Base-by-base conservation (phyloP, 371 early-diverging fungal species). In the Choanephora cucurbitarum region DNA sequence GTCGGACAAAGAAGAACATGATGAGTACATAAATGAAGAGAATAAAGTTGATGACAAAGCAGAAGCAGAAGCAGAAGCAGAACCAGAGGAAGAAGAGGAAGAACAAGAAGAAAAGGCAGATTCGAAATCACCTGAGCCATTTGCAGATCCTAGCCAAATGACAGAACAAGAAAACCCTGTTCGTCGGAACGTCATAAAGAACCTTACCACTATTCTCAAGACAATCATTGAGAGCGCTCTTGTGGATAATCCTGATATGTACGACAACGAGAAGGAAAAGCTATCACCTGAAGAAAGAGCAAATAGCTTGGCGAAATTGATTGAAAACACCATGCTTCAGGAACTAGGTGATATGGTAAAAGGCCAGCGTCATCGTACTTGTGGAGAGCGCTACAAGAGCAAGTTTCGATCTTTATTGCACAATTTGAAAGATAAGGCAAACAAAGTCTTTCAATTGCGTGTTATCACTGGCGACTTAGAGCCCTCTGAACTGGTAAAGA, bases 371-470 rank as follows among this genome's bases (percentile, higher is more conserved):
- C 55, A 50, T 14, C 60, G 46, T 14, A 54, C 55, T 3, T 70
- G 76, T 61, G 84, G 81, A 2, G 77, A 77, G 44, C 72, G 77
- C 47, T 93, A 93, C 75, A 91, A 90, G 74, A 71, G 75, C 60
- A 90, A 89, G 69, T 88, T 85, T 62, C 70, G 93, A 40, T 84
- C 85, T 0, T 61, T 93, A 22, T 67, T 85, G 45, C 86, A 86
- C 70, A 91, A 90, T 64, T 72, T 93, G 22, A 89, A 87, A 57
- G 91, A 91, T 67, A 84, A 84, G 64, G 83, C 80, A 56, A 93
- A 91, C 53, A 62, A 77, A 33, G 67, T 66, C 2, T 84, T 93
- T 33, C 87, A 88, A 37, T 52, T 77, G 5, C 73, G 86, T n/a
- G 77, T 93, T 5, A 58, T 89, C n/a, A 80, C 78, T 1, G 87